Evolutionary conservation across 1,139 yeast genomes (phyloP), one percentile per base, ranked within the genome.

Genomic region (Lodderomyces parapsilosis): DNA sequence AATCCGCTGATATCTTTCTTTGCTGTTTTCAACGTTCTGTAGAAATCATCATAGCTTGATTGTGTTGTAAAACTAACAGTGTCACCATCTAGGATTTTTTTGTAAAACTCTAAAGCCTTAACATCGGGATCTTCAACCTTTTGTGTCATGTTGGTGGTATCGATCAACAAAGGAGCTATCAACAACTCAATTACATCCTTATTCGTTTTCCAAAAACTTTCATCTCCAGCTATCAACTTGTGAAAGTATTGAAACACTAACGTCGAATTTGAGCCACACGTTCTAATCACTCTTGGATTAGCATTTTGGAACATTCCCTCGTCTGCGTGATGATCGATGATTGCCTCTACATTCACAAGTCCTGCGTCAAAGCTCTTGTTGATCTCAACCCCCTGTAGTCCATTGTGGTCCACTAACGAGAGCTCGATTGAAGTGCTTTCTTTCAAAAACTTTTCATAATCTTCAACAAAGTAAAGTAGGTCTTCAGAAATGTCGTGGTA

Each of bases 311-410:
- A 80, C 13, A 66, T 65, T 0, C 69, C 68, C 55, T 86, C 90
- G 55, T 89, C 96, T 6, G 73, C 86, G 59, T 91, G 99, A 57
- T 91, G 99, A 57, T 91, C 99, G 27, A 93, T 76, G 10, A 93
- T 79, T 0, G 83, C 83, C 0, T 63, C 65, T 0, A 89, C 82
- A 1, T 61, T 52, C 18, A 70, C 52, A 33, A 55, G 50, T 1
- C 54, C 53, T 6, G 55, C 50, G 13, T 62, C 48, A 27, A 50
- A 63, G 46, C 43, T 58, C 30, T 44, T 53, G 44, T 40, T 70
- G 51, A 48, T 57, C 3, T 60, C 54, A 20, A 68, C 67, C 0
- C 86, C 85, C 44, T 86, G 86, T 11, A 84, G 68, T 36, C 74
- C 71, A 57, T 94, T 90, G 62, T 90, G 97, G 58, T 91, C 99